A percentile compares a stretch with the other conserved stretches of the same genome.
Conservation (phyloP, 2,329 filamentous ascomycete species). For the Volutella citrinella region DNA sequence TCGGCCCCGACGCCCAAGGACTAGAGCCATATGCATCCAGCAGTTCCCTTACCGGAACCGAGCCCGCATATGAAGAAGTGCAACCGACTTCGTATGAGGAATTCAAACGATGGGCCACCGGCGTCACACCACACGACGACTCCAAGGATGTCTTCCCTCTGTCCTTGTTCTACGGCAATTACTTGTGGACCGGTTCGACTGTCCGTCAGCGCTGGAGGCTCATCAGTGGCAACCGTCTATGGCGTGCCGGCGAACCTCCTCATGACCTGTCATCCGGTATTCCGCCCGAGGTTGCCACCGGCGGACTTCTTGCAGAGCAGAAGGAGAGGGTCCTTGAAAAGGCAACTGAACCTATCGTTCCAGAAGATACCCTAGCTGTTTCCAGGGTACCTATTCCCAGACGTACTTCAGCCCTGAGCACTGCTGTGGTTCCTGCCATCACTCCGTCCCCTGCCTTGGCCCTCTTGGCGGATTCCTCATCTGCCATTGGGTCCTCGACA, state of each 20-base stretch:
- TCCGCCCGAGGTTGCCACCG: background rate
- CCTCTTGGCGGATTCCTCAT: no score
- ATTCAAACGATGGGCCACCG: conserved; percentile 40
- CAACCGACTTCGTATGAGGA: conserved; percentile 24
- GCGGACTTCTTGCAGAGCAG: background rate
- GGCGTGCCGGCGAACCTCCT: conserved; percentile 14
- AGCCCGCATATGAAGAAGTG: background rate
- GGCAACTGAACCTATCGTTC: background rate
- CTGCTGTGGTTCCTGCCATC: no score
- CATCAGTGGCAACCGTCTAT: conserved; percentile 39
- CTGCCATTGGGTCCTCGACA: no score
- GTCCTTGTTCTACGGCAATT: conserved; percentile 32
- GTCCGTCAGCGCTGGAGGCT: conserved; percentile 37
- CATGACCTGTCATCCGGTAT: conserved; percentile 5
- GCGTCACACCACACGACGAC: conserved; percentile 40
- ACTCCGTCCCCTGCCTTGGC: no score
- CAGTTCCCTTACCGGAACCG: no score
- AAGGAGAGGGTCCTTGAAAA: background rate
- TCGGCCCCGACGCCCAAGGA: conserved; percentile 10
- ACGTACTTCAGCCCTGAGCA: no score
- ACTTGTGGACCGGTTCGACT: conserved; percentile 39
- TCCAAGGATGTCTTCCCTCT: conserved; percentile 43
- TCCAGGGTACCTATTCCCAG: no score
- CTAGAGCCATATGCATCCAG: no score
- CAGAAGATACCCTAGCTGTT: conserved; percentile 5